Base-by-base conservation (phyloP, 129 eudicot genomes). In the Smallanthus sonchifolius region DNA sequence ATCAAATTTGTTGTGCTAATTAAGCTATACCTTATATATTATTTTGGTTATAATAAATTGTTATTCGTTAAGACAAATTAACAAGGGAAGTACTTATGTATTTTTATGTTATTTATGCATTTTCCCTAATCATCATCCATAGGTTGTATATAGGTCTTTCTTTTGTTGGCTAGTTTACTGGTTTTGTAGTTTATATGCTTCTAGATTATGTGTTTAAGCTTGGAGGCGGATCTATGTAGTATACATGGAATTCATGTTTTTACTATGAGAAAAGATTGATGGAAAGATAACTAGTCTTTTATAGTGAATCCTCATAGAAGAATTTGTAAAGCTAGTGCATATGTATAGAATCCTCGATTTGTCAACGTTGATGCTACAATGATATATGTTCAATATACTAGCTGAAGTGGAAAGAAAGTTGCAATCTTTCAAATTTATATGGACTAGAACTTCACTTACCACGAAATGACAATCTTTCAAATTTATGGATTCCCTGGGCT, bases 1-100 rank as follows among this genome's bases (percentile, higher is more conserved):
- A 74, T 55, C 72, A 74, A 68, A 54, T 70, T 77, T 62, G 77
- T 60, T 69, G 47, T 78, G 47, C 38, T 74, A 45, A 7, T 11
- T 48, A 67, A 51, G 70, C 43, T 75, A 73, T 74, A 52, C 38
- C 3, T 56, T 57, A 56, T 15, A 20, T 65, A 56, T 77, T 38
- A 34, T 38, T 30, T 78, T 61, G 80, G 37, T 66, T 66, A 5
- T 20, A 76, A 55, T 28, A 54, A 39, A 39, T 15, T 75, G 45
- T 24, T 70, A 51, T 63, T 42, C 42, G 48, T 51, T 70, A 60
- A 69, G 20, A 61, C 13, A 77, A 3, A 55, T 43, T 56, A 44
- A 67, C 36, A 54, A 56, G n/a, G 45, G 32, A 11, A 42, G 44
- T 30, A 42, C 36, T 67, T 38, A 4, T 16, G 28, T 3, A 5